Conservation (phyloP, 208 protist genomes). For the Crithidia bombi region DNA sequence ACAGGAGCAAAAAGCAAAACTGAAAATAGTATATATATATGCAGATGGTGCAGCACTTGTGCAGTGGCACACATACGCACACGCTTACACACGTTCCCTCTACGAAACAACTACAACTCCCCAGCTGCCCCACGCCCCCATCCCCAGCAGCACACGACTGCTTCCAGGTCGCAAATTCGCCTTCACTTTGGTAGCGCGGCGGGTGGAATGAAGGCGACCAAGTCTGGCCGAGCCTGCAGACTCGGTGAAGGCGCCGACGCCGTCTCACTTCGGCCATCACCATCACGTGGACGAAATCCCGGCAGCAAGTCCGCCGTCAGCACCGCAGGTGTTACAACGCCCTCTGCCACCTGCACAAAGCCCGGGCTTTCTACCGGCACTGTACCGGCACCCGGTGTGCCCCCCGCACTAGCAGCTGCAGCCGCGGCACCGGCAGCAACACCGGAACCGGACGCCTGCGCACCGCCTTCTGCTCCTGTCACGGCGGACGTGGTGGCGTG, state of each 20-base stretch:
- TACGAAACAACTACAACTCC: no score
- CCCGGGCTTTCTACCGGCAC: constrained; percentile 2
- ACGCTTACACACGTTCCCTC: no score
- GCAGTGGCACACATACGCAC: neutral
- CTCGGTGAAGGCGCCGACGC: constrained; percentile 25
- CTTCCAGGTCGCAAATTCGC: neutral
- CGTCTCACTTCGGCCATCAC: constrained; percentile 9
- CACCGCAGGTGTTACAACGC: constrained; percentile 21
- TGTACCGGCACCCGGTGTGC: neutral
- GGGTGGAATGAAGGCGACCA: constrained; percentile 21
- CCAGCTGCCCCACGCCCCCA: no score
- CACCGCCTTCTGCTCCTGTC: neutral
- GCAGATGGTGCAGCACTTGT: no score
- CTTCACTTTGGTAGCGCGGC: constrained; percentile 8
- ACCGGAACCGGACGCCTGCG: no score
- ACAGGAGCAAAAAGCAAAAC: neutral
- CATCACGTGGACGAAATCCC: constrained; percentile 19
- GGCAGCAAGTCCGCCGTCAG: constrained; percentile 35
- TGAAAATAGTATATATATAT: constrained; percentile 1
- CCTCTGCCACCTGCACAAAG: constrained; percentile 27
- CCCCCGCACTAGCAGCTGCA: neutral
- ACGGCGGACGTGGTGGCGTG: neutral
- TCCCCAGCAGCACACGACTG: no score
- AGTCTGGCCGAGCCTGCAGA: constrained; percentile 25
- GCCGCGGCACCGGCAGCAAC: neutral